Conservation (phyloP, 23 red algal species). For the Gracilaria gracilis region DNA sequence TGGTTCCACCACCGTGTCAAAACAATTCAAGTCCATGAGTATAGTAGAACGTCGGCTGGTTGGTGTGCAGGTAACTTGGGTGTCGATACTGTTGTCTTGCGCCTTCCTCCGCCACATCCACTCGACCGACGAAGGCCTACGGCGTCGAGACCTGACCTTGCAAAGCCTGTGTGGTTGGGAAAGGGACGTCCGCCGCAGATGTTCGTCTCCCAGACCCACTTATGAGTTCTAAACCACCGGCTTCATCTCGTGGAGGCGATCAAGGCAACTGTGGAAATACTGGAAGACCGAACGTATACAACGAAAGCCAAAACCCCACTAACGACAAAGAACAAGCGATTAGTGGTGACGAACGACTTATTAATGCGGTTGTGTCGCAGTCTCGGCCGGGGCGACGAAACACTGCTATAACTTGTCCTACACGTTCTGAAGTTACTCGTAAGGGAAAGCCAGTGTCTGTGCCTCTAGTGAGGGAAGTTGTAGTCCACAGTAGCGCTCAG, state of each 20-base stretch:
- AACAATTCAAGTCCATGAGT: too few relatives aligned
- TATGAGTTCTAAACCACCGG: neutral
- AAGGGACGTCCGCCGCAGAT: neutral
- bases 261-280: neutral
- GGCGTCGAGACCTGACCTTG: too few relatives aligned
- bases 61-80: too few relatives aligned
- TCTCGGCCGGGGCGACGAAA: neutral
- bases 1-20: too few relatives aligned
- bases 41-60: too few relatives aligned
- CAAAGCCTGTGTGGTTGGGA: neutral
- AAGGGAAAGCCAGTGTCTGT: neutral
- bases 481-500: neutral
- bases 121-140: too few relatives aligned
- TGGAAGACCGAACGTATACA: neutral
- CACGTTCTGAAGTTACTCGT: neutral
- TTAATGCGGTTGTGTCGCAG: neutral
- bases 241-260: neutral
- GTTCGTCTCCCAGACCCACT: neutral
- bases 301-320: neutral
- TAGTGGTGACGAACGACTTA: neutral
- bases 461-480: neutral
- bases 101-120: too few relatives aligned
- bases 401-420: neutral
- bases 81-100: neutral
- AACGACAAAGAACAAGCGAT: neutral